Conservation (phyloP, 1,284 basidiomycete species). For the Pyrrhoderma noxium region DNA sequence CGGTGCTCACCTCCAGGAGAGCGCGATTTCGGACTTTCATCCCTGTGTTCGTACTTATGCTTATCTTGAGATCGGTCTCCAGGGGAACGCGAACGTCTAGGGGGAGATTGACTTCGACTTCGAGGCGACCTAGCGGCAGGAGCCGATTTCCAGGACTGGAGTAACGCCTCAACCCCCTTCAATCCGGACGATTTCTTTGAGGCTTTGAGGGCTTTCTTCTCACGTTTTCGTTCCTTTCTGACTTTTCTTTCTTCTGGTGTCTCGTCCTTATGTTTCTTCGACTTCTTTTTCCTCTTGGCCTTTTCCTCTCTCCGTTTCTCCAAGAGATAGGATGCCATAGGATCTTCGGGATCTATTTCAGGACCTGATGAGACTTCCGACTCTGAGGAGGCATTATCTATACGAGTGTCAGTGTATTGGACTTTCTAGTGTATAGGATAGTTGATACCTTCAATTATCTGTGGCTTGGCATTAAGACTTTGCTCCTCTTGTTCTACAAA, state of each 20-base stretch:
- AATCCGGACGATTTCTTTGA: constrained; percentile 35
- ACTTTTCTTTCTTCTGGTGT: constrained; percentile 69
- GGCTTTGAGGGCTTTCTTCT: constrained; percentile 44
- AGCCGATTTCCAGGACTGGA: constrained; percentile 26
- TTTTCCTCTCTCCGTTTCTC: constrained; percentile 64
- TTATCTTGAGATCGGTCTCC: constrained; percentile 2
- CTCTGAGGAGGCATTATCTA: constrained; percentile 51
- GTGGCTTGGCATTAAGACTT: constrained; percentile 78
- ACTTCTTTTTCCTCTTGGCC: constrained; percentile 46
- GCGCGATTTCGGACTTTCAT: neutral
- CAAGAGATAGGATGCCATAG: constrained; percentile 89
- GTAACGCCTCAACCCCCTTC: constrained; percentile 43
- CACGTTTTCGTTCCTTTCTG: constrained; percentile 60
- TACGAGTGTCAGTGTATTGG: constrained; percentile 11
- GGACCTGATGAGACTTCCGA: constrained; percentile 61
- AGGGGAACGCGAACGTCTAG: constrained; percentile 4
- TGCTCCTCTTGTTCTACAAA: constrained; percentile 81
- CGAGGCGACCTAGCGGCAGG: constrained; percentile 2
- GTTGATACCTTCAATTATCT: constrained; percentile 51
- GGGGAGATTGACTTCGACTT: constrained; percentile 13
- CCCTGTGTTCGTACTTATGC: constrained; percentile 1
- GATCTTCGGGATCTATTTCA: constrained; percentile 90
- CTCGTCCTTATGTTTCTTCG: constrained; percentile 59
- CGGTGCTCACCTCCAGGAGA: constrained; percentile 1
- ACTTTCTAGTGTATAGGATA: neutral